Evolutionary conservation across 2,329 filamentous ascomycete genomes (phyloP).

Genomic region (Neurospora sp.): DNA sequence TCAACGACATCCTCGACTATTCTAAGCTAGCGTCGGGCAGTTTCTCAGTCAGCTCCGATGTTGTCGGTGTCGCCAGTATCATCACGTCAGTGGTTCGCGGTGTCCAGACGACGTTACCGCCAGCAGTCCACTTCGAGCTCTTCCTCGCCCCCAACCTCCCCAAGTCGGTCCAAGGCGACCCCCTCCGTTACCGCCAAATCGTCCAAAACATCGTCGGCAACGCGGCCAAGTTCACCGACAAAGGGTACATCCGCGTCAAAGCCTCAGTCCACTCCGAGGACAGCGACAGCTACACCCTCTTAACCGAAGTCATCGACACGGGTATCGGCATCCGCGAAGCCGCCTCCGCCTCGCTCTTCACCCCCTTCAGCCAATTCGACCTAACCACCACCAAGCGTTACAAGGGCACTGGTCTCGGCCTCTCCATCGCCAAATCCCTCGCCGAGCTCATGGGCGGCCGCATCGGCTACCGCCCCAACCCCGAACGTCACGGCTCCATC

Average conservation of each 20-base stretch:
- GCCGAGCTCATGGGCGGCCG: slow-evolving; percentile 62
- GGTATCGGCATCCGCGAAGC: slow-evolving; percentile 72
- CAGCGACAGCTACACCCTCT: slow-evolving; percentile 32
- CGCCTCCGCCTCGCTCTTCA: slow-evolving; percentile 46
- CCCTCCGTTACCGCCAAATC: slow-evolving; percentile 50
- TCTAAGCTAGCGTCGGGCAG: slow-evolving; percentile 51
- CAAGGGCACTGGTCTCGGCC: slow-evolving; percentile 65
- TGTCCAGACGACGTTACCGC: slow-evolving; percentile 34
- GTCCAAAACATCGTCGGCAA: slow-evolving; percentile 53
- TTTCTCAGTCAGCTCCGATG: slow-evolving; percentile 44
- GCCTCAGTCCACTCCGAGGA: slow-evolving; percentile 31
- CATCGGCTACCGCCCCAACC: slow-evolving; percentile 31
- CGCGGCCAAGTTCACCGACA: slow-evolving; percentile 51
- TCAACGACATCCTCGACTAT: slow-evolving; percentile 59
- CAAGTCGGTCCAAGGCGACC: slow-evolving; percentile 41
- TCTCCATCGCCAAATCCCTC: slow-evolving; percentile 74
- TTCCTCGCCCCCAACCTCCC: slow-evolving; percentile 37
- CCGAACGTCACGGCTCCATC: slow-evolving; percentile 34
- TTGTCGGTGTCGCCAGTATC: slow-evolving; percentile 36
- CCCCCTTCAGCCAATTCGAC: slow-evolving; percentile 73
- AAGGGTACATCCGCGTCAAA: slow-evolving; percentile 38
- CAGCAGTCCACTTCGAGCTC: slow-evolving; percentile 35
- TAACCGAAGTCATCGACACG: slow-evolving; percentile 59
- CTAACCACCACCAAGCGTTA: slow-evolving; percentile 70
- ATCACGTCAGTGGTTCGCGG: slow-evolving; percentile 39